phyloP scores from a whole-genome alignment of 257 asterid species.

The Solanum bukasovii region DNA sequence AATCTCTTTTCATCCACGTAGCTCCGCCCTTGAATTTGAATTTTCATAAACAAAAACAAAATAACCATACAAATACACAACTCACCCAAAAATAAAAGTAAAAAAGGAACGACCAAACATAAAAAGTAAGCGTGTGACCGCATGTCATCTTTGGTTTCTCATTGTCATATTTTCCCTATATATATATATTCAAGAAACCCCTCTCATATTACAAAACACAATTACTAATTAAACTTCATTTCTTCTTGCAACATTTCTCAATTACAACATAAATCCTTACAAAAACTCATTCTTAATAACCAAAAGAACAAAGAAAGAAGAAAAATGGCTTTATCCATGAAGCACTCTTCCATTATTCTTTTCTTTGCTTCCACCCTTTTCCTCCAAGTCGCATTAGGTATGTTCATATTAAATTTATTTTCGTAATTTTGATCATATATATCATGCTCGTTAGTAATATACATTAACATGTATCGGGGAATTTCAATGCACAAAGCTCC shows the following conservation, averaged over 20 bases:
- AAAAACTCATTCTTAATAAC: neutral
- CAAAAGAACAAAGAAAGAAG: neutral
- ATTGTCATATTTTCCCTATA: neutral
- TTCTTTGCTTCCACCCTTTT: constrained; percentile 40
- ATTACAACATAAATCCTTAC: neutral
- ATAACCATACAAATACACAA: neutral
- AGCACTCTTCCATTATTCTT: constrained; percentile 16
- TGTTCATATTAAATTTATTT: neutral
- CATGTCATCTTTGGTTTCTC: neutral
- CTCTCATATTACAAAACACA: neutral
- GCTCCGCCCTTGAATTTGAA: neutral
- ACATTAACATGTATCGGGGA: neutral
- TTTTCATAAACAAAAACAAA: neutral
- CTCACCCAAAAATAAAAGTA: no score
- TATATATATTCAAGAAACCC: neutral
- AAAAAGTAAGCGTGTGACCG: neutral
- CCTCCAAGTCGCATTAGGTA: constrained; percentile 35
- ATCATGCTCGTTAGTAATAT: neutral
- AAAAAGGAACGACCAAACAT: neutral
- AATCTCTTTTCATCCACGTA: neutral
- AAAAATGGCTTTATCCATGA: constrained; percentile 30
- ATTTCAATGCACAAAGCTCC: neutral
- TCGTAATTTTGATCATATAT: neutral
- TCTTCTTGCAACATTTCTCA: neutral
- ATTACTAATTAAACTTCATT: no score